A percentile compares a stretch with the other conserved stretches of the same genome.
These are phyloP conservation scores for Ascochyta pisi DNA, from an alignment of 2,329 filamentous ascomycete genomes.

Conservation along the genomic window DNA sequence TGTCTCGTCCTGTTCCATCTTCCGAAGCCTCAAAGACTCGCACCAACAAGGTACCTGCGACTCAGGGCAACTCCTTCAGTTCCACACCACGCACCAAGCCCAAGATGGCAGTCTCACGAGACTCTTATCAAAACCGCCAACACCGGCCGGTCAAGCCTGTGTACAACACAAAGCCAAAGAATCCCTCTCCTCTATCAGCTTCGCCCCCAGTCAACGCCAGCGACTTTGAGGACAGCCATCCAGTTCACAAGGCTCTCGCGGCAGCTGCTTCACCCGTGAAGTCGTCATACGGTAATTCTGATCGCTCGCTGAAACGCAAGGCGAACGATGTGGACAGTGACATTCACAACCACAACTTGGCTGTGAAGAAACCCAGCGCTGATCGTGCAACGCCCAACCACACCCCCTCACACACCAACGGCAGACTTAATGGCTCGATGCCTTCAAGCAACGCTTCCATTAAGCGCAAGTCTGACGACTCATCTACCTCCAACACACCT, in stretches of 20 bases:
- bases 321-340: conserved; percentile 49
- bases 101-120: conserved; percentile 34
- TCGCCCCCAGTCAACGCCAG: conserved; percentile 68
- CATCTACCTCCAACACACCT: conserved; percentile 41
- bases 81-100: conserved; percentile 40
- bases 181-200: conserved; percentile 67
- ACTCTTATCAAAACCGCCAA: conserved; percentile 31
- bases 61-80: conserved; percentile 28
- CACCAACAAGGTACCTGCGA: conserved; percentile 37
- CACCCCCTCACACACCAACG: conserved; percentile 40
- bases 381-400: conserved; percentile 39
- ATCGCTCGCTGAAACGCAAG: conserved; percentile 50
- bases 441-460: conserved; percentile 41
- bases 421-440: conserved; percentile 37
- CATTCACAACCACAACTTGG: conserved; percentile 46
- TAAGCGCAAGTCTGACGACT: conserved; percentile 56
- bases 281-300: conserved; percentile 38
- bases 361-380: conserved; percentile 42
- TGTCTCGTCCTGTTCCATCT: conserved; percentile 28
- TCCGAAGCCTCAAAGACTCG: conserved; percentile 36
- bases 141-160: conserved; percentile 41
- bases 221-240: conserved; percentile 58
- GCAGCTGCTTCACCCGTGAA: conserved; percentile 46
- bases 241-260: conserved; percentile 48
- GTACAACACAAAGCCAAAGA: conserved; percentile 62